Base-by-base conservation (phyloP, 2,329 filamentous ascomycete genomes). In the Colletotrichum liaoningense region DNA sequence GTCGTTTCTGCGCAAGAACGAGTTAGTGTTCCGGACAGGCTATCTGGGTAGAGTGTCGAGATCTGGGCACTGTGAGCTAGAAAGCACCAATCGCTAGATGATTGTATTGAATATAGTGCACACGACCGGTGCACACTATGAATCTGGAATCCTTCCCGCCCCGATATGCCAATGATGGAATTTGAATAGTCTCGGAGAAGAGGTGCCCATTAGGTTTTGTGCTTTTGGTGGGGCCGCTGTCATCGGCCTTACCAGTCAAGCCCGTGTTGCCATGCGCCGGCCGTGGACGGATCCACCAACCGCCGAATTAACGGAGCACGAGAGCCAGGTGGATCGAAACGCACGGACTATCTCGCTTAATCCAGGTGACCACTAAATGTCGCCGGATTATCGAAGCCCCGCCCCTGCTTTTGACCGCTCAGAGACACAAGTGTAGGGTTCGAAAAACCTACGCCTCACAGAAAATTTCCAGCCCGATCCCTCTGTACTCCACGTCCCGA, bases 1-100 rank as follows among this genome's bases (percentile, higher is more conserved):
- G 66, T 75, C 70, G 66, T 66, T 75, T 75, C 73, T 67, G 71
- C 42, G 38, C 14, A 67, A 70, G 52, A 63, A 52, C 57, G 46
- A 55, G 56, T 35, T 19, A n/a, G 56, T 26, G 2, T 28, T 52
- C 28, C n/a, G 56, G 59, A 60, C 6, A 52, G 49, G 60, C 35
- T 70, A 67, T 70, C 35, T 35, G 63, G 42, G 26, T 63, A 59
- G 57, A 69, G 33, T 30, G 42, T 65, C 58, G 55, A 55, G 22
- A 64, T 49, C 24, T 59, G 42, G 30, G n/a, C 54, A 56, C 26
- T 55, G 38, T 49, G 24, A 69, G 65, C 54, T 74, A 70, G 66
- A 70, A 58, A 49, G 54, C 42, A 70, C 64, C 72, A 63, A 63
- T 73, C 56, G 63, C 49, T 63, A 65, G 72, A 73, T 62, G 60